Percentiles rank a stretch among this genome's conserved stretches.
These are phyloP conservation scores for Nemophila menziesii DNA, from an alignment of 257 asterid species.

Conservation along the genomic window DNA sequence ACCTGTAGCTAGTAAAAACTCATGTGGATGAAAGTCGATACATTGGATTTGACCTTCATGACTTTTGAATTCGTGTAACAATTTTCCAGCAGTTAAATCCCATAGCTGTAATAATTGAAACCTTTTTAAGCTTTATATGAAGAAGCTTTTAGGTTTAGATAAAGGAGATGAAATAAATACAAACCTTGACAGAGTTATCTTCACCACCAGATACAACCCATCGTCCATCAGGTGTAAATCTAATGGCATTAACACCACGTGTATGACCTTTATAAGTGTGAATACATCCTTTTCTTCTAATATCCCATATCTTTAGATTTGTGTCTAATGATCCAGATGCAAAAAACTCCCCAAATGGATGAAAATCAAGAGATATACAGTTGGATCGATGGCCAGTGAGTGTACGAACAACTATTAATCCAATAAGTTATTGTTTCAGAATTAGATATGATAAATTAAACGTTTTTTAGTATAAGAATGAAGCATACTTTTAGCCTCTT, in stretches of 20 bases:
- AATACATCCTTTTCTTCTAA: slow-evolving; percentile 87
- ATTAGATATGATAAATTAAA: slow-evolving; percentile 4
- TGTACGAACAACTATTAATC: slow-evolving; percentile 67
- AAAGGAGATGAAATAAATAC: slow-evolving; percentile 12
- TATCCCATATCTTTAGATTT: slow-evolving; percentile 96
- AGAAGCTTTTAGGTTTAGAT: background rate
- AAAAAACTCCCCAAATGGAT: slow-evolving; percentile 96
- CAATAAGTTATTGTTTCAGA: slow-evolving; percentile 7
- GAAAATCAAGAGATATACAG: slow-evolving; percentile 95
- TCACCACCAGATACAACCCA: slow-evolving; percentile 99
- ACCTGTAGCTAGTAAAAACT: slow-evolving; percentile 98
- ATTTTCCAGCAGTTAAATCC: slow-evolving; percentile 99
- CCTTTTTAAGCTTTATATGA: background rate
- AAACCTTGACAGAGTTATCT: slow-evolving; percentile 93
- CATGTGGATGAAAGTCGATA: slow-evolving; percentile 96
- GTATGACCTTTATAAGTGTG: slow-evolving; percentile 99
- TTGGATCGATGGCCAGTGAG: slow-evolving; percentile 97
- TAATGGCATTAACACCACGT: slow-evolving; percentile 80
- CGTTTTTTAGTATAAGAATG: slow-evolving; percentile 1
- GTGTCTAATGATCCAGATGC: slow-evolving; percentile 99
- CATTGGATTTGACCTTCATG: slow-evolving; percentile 93
- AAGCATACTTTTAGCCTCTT: slow-evolving; percentile 89
- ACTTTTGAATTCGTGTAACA: slow-evolving; percentile 82
- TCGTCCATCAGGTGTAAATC: slow-evolving; percentile 98
- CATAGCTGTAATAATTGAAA: slow-evolving; percentile 57